These are phyloP conservation scores for Artemisia argyi DNA, from an alignment of 129 eudicot species.

Conservation along the genomic window DNA sequence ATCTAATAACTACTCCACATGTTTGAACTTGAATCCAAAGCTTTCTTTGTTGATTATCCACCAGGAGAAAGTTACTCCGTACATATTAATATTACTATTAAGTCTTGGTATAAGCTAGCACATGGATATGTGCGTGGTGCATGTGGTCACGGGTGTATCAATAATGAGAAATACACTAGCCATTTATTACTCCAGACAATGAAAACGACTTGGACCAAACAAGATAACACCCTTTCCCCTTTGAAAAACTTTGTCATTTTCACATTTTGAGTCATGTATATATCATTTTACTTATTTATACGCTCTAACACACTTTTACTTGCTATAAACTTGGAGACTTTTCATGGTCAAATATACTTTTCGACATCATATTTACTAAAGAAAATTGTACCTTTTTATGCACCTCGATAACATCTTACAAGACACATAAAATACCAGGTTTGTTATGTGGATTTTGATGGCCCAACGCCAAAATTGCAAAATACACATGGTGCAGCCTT, in stretches of 20 bases:
- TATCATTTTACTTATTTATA: neutral
- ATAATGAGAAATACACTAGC: constrained; percentile 25
- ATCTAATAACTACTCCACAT: no score
- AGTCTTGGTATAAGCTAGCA: constrained; percentile 12
- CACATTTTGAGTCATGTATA: constrained; percentile 7
- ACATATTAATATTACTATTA: neutral
- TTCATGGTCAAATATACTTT: neutral
- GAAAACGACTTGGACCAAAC: constrained; percentile 41
- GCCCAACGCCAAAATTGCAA: no score
- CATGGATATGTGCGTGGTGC: constrained; percentile 31
- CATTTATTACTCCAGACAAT: constrained; percentile 43
- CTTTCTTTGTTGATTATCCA: no score
- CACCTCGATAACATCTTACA: neutral
- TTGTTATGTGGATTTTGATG: no score
- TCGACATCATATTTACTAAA: neutral
- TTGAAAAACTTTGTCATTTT: constrained; percentile 34
- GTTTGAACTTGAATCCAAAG: no score
- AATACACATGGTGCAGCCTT: no score
- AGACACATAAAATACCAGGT: neutral
- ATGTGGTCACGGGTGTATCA: constrained; percentile 28
- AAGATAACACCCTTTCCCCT: constrained; percentile 29
- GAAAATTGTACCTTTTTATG: neutral
- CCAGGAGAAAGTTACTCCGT: no score
- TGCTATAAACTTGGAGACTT: neutral
- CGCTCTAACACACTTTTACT: neutral